Evolutionary conservation across 2,329 filamentous ascomycete genomes (phyloP), one percentile per base, ranked within the genome.

Genomic region (Diatrype stigma): DNA sequence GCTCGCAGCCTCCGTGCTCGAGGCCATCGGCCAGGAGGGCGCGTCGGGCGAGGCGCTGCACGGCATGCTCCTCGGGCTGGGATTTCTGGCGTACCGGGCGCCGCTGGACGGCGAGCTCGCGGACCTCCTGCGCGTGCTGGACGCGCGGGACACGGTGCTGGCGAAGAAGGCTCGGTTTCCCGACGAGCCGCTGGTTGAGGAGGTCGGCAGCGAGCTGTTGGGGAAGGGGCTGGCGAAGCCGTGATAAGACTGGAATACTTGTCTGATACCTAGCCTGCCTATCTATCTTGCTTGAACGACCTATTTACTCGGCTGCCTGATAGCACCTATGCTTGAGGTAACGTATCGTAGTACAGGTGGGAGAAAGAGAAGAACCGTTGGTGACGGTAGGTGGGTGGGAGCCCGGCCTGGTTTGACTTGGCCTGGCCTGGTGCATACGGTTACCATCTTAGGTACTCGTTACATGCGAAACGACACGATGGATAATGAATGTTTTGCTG

Each of bases 81-180:
- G 91, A 0, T 81, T 90, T 58, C 66, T 96, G 23, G 77, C 86
- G 1, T 96, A 92, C 63, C 82, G 82, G 54, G 80, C 83, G 2
- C 81, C 84, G 5, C 63, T 83, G 34, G 81, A 87, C 28, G 88
- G 91, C 1, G 88, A 92, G 58, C 67, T 96, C n/a, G 75, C 85
- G 11, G 90, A 96, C 65, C 70, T 96, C n/a, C 78, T 91, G 57
- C 80, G 81, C 50, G 86, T 84, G 0, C 80, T 96, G 76, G 90
- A 92, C 65, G 89, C 90, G 0, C 75, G 78, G 30, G 81, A 80
- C 3, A 84, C 81, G 0, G 75, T 96, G 1, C 51, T 76, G 34
- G 72, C 63, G 1, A 90, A 86, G 69, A 76, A 76, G 53, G 73
- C 75, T 49, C 61, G 65, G 1, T 85, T 88, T 56, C 75, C 79